Percentiles rank a stretch among this genome's conserved stretches.
phyloP scores from a whole-genome alignment of 2,329 filamentous ascomycete species.

The Monosporascus sp. region DNA sequence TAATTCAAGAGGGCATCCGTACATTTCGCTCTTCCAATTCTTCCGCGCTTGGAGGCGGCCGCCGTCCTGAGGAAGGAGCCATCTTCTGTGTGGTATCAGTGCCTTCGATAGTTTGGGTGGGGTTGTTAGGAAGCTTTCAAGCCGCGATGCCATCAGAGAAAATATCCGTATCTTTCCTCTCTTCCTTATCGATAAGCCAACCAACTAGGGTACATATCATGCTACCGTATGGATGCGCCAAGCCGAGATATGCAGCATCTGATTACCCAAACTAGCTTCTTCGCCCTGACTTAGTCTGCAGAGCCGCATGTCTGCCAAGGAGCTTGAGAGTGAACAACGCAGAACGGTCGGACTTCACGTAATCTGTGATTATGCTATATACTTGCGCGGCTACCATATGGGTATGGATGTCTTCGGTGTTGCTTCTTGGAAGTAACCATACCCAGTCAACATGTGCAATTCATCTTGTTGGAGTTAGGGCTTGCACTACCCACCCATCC shows the following conservation, averaged over 20 bases:
- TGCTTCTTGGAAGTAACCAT: no score
- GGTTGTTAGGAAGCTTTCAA: conserved; percentile 12
- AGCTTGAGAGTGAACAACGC: no score
- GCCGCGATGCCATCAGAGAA: conserved; percentile 2
- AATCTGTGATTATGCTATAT: no score
- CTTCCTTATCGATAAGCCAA: background rate
- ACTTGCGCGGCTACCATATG: no score
- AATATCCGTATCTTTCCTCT: background rate
- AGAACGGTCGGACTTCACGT: no score
- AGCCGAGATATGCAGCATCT: background rate
- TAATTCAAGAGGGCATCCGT: background rate
- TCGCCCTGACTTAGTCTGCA: no score
- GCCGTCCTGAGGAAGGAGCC: conserved; percentile 24
- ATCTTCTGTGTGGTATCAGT: conserved; percentile 16
- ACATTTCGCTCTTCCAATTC: conserved; percentile 26
- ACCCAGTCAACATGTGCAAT: no score
- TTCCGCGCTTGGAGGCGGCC: conserved; percentile 15
- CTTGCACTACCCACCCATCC: no score
- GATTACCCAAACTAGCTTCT: background rate
- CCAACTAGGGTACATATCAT: background rate
- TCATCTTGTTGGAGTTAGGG: no score
- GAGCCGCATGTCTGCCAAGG: no score
- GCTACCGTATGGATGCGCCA: background rate
- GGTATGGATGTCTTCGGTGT: no score
- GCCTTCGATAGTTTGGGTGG: conserved; percentile 13